A percentile compares a stretch with the other conserved stretches of the same genome.
Evolutionary conservation across 169 alveolate species (phyloP).

Genomic region (Babesia sp.): DNA sequence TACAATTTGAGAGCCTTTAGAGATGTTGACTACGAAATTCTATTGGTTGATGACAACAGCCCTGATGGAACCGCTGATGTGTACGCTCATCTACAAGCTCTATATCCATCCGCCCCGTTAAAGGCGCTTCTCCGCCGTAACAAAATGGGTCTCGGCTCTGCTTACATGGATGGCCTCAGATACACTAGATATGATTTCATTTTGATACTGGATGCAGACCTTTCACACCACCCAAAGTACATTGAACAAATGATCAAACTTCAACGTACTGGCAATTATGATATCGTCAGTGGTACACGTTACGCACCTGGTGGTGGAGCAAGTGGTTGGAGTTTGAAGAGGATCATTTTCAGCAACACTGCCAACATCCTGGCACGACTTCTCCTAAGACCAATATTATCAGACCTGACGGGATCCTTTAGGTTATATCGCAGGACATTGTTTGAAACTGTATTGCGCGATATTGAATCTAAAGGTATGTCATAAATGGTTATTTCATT

Average conservation of each 20-base stretch:
- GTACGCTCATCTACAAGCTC: constrained; percentile 80
- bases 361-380: constrained; percentile 91
- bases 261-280: constrained; percentile 87
- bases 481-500: too few species aligned
- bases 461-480: constrained; percentile 33
- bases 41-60: constrained; percentile 93
- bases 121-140: constrained; percentile 88
- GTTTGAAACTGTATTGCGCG: constrained; percentile 75
- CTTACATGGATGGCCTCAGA: constrained; percentile 93
- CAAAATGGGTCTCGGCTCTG: constrained; percentile 95
- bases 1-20: too few species aligned
- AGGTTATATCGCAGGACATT: constrained; percentile 90
- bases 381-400: constrained; percentile 78
- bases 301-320: constrained; percentile 94
- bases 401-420: constrained; percentile 94
- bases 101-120: constrained; percentile 85
- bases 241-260: constrained; percentile 87
- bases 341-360: constrained; percentile 91
- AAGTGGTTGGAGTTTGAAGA: constrained; percentile 92
- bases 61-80: constrained; percentile 93
- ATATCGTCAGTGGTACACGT: constrained; percentile 96
- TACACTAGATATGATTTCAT: constrained; percentile 89
- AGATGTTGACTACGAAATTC: constrained; percentile 86
- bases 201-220: constrained; percentile 96
- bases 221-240: constrained; percentile 96